These are phyloP conservation scores for Andrographis paniculata DNA, from an alignment of 305 asterid genomes.

Conservation along the genomic window DNA sequence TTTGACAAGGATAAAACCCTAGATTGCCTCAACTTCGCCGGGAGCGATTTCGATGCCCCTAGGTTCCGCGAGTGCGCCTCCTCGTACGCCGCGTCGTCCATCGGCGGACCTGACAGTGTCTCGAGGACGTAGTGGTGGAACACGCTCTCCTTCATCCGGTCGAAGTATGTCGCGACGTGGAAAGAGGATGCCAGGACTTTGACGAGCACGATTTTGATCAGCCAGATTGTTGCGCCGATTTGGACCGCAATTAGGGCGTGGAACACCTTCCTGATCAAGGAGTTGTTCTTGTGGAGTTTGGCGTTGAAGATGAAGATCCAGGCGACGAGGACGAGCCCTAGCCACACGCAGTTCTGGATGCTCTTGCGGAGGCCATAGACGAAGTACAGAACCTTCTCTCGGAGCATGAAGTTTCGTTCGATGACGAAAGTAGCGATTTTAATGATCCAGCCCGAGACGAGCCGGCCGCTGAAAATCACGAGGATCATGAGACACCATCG, in stretches of 20 bases:
- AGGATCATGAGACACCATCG: slow-evolving; percentile 43
- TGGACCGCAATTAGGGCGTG: slow-evolving; percentile 37
- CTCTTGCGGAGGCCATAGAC: slow-evolving; percentile 46
- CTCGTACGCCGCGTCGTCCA: slow-evolving; percentile 30
- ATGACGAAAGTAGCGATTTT: slow-evolving; percentile 29
- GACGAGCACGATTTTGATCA: slow-evolving; percentile 43
- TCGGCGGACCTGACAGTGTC: slow-evolving; percentile 48
- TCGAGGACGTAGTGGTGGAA: slow-evolving; percentile 51
- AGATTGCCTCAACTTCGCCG: slow-evolving; percentile 26
- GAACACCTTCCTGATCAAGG: slow-evolving; percentile 24
- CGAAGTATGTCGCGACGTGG: slow-evolving; percentile 55
- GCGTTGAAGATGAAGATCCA: slow-evolving; percentile 45
- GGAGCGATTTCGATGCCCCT: slow-evolving; percentile 23
- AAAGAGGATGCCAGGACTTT: slow-evolving; percentile 52
- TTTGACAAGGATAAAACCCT: slow-evolving; percentile 25
- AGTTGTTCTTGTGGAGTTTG: slow-evolving; percentile 28
- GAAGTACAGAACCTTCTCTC: slow-evolving; percentile 49
- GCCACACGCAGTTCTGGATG: slow-evolving; percentile 50
- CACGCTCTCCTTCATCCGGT: slow-evolving; percentile 59
- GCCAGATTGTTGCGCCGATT: slow-evolving; percentile 50
- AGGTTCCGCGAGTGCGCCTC: slow-evolving; percentile 15
- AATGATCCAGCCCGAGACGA: slow-evolving; percentile 45
- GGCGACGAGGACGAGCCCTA: slow-evolving; percentile 39
- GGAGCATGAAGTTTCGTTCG: slow-evolving; percentile 49
- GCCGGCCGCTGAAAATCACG: slow-evolving; percentile 47